A percentile compares a stretch with the other conserved stretches of the same genome.
Conservation (phyloP, 2,329 filamentous ascomycete genomes). For the Ascochyta fabae region DNA sequence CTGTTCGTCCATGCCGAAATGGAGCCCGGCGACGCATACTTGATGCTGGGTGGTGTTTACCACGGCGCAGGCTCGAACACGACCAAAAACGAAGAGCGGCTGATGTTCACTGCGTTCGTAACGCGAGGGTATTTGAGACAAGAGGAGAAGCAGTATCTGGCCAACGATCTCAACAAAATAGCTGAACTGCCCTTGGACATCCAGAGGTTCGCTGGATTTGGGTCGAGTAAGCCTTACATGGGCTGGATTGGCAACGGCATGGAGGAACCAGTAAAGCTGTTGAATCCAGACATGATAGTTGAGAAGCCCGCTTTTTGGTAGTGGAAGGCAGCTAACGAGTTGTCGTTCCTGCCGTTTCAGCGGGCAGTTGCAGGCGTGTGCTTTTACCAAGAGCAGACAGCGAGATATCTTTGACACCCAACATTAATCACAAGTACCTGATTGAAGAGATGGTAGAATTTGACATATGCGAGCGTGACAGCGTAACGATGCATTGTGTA, state of each 20-base stretch:
- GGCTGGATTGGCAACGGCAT: constrained; percentile 22
- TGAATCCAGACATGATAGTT: constrained; percentile 11
- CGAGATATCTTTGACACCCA: no score
- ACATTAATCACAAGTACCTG: no score
- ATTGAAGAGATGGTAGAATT: no score
- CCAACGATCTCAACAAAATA: constrained; percentile 31
- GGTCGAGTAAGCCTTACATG: constrained; percentile 27
- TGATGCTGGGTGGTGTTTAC: constrained; percentile 46
- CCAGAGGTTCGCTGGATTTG: constrained; percentile 28
- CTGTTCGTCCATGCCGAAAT: constrained; percentile 37
- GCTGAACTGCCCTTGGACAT: constrained; percentile 19
- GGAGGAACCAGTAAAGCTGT: constrained; percentile 20
- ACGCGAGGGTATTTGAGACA: constrained; percentile 46
- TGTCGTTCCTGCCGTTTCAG: no score
- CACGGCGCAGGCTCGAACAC: constrained; percentile 47
- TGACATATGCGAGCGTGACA: no score
- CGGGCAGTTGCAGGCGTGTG: no score
- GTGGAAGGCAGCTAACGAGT: background rate
- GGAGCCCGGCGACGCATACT: constrained; percentile 46
- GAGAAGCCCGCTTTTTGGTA: background rate
- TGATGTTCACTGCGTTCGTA: constrained; percentile 45
- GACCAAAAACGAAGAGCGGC: constrained; percentile 40
- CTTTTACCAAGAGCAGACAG: no score
- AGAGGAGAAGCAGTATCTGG: constrained; percentile 51
- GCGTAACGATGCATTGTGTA: no score